These are phyloP conservation scores for Quercus lobata DNA, from an alignment of 331 rosid genomes.

Conservation along the genomic window DNA sequence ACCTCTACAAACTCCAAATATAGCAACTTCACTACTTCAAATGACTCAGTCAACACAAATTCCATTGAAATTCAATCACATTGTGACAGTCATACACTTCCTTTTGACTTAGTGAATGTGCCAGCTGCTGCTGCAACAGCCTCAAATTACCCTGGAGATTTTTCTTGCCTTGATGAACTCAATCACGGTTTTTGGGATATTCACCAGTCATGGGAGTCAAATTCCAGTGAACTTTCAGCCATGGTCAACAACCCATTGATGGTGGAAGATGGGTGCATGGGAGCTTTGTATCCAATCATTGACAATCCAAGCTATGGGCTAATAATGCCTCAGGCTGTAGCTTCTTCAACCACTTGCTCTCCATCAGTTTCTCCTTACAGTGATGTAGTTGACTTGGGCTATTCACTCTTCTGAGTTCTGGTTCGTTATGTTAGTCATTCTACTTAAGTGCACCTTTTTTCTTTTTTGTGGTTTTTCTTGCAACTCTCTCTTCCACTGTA, in stretches of 20 bases:
- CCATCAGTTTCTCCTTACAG: constrained; percentile 54
- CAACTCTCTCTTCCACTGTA: constrained; percentile 17
- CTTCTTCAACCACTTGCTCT: constrained; percentile 49
- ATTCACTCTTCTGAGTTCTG: constrained; percentile 46
- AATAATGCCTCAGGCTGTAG: constrained; percentile 20
- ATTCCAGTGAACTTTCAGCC: constrained; percentile 59
- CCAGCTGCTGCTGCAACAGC: constrained; percentile 4
- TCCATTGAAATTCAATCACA: constrained; percentile 30
- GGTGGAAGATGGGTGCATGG: constrained; percentile 56
- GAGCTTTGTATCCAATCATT: constrained; percentile 36
- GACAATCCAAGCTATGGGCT: constrained; percentile 43
- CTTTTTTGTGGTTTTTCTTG: constrained; percentile 20
- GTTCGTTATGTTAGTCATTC: neutral
- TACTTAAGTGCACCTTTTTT: constrained; percentile 9
- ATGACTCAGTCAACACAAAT: constrained; percentile 15
- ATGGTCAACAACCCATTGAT: constrained; percentile 35
- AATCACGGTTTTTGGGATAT: constrained; percentile 49
- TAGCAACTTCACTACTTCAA: constrained; percentile 20
- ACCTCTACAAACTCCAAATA: constrained; percentile 24
- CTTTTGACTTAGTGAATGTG: constrained; percentile 21
- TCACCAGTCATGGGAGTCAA: constrained; percentile 44
- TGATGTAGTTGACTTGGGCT: constrained; percentile 69
- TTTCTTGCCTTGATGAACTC: constrained; percentile 46
- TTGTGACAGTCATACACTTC: constrained; percentile 23
- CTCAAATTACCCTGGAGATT: constrained; percentile 25